Conservation (phyloP, 2,329 filamentous ascomycete genomes). For the Xylaria arbuscula region DNA sequence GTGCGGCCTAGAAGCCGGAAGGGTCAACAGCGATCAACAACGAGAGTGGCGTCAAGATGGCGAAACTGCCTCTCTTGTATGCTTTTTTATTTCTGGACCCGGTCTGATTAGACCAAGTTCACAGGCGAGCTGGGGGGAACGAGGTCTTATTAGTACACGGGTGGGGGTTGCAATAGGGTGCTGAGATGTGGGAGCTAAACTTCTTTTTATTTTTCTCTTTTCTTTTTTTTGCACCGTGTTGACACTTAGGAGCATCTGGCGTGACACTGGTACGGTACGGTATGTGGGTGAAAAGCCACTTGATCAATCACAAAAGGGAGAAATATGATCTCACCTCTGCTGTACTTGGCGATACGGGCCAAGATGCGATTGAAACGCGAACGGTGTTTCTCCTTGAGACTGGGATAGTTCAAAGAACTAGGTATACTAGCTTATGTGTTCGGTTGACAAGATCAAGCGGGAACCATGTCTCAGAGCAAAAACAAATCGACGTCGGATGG, state of each 20-base stretch:
- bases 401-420: slow-evolving; percentile 18
- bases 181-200: slow-evolving; percentile 34
- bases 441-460: slow-evolving; percentile 24
- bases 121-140: slow-evolving; percentile 29
- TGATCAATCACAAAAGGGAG: slow-evolving; percentile 30
- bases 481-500: slow-evolving; percentile 28
- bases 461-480: slow-evolving; percentile 30
- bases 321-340: slow-evolving; percentile 36
- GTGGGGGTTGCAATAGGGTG: slow-evolving; percentile 38
- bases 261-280: slow-evolving; percentile 28
- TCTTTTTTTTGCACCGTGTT: slow-evolving; percentile 36
- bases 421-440: slow-evolving; percentile 26
- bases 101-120: slow-evolving; percentile 43
- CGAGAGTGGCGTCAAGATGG: slow-evolving; percentile 44
- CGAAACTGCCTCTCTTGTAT: slow-evolving; percentile 42
- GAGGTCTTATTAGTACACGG: slow-evolving; percentile 36
- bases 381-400: slow-evolving; percentile 19
- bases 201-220: slow-evolving; percentile 31
- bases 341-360: slow-evolving; percentile 12
- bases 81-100: slow-evolving; percentile 31
- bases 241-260: slow-evolving; percentile 32
- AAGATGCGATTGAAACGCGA: slow-evolving; percentile 30
- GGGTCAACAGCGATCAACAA: slow-evolving; percentile 36
- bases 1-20: slow-evolving; percentile 39
- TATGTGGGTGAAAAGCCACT: slow-evolving; percentile 34